Conservation (phyloP, 805 yeast species). For the Yarrowia sp. region DNA sequence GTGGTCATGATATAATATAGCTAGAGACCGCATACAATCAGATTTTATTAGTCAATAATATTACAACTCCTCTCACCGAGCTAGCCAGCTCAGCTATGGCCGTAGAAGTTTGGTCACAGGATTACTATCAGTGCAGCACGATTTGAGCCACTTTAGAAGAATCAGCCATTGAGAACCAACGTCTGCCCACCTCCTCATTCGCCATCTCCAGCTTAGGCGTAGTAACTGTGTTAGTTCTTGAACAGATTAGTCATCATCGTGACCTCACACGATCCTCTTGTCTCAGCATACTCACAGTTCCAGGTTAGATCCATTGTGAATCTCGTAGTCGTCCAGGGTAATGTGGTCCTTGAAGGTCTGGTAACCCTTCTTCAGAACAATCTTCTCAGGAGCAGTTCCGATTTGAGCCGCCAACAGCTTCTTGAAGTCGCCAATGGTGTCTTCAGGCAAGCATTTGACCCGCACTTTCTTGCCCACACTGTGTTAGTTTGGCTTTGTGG, state of each 20-base stretch:
- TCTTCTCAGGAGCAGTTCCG: conserved; percentile 71
- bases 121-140: no score
- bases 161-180: no score
- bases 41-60: no score
- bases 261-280: no score
- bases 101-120: no score
- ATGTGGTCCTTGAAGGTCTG: conserved; percentile 88
- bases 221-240: conserved; percentile 34
- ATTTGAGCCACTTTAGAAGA: no score
- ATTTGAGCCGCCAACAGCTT: conserved; percentile 80
- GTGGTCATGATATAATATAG: no score
- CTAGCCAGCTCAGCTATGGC: no score
- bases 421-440: conserved; percentile 89
- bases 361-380: conserved; percentile 81
- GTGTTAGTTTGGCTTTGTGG: conserved; percentile 40
- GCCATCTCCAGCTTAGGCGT: conserved; percentile 23
- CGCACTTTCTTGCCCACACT: conserved; percentile 84
- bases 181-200: no score
- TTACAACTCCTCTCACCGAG: no score
- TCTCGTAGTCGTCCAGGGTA: conserved; percentile 90
- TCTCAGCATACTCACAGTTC: conserved; percentile 60
- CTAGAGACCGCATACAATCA: no score
- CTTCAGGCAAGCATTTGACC: conserved; percentile 87
- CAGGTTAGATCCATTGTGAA: conserved; percentile 85
- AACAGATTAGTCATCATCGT: no score